These are phyloP conservation scores for Hymenoscyphus salicellus DNA, from an alignment of 2,329 filamentous ascomycete genomes.

Conservation along the genomic window DNA sequence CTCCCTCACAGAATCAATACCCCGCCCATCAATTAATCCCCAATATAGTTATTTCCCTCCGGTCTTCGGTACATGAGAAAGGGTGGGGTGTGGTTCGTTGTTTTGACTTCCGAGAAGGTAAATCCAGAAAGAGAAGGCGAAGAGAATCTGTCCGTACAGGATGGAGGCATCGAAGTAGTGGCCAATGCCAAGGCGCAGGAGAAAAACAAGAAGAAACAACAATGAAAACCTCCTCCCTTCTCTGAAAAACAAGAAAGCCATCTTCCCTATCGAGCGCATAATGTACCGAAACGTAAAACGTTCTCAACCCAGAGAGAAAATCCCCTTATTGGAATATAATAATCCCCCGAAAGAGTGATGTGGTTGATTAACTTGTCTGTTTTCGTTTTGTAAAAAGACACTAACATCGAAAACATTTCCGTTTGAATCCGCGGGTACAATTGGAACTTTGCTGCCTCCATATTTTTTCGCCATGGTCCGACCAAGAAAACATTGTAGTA, in stretches of 20 bases:
- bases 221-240: not conserved
- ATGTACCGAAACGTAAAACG: constrained; percentile 10
- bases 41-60: not conserved
- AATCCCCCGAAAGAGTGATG: not conserved
- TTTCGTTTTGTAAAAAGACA: constrained; percentile 1
- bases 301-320: not conserved
- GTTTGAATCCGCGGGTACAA: not conserved
- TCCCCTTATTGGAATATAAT: not conserved
- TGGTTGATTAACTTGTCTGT: constrained; percentile 1
- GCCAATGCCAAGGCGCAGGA: not conserved
- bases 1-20: not conserved
- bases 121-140: not conserved
- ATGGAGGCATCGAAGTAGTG: not conserved
- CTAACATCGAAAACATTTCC: not conserved
- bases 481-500: constrained; percentile 3
- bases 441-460: not conserved
- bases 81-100: not conserved
- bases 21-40: not conserved
- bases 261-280: not conserved
- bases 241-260: not conserved
- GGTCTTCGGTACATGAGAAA: not conserved
- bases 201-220: not conserved
- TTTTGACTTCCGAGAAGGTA: not conserved
- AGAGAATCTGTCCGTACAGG: not conserved
- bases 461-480: not conserved